A percentile compares a stretch with the other conserved stretches of the same genome.
Evolutionary conservation across 306 rosid genomes (phyloP).

Genomic region (Vigna nakashimae): DNA sequence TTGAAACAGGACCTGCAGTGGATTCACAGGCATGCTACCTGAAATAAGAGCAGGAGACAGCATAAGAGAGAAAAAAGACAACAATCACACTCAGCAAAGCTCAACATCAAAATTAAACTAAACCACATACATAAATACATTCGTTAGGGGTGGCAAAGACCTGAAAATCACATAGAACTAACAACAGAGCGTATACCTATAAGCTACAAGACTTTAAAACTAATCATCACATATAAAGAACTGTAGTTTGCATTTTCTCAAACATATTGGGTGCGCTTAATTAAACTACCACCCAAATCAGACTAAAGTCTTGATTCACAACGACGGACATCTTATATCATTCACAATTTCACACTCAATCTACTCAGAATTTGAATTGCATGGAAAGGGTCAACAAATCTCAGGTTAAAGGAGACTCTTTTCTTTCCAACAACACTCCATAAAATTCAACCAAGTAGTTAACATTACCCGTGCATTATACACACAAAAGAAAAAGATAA

Average conservation of each 20-base stretch:
- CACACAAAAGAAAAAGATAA: background rate
- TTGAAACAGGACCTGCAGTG: constrained; percentile 56
- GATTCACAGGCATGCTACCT: constrained; percentile 69
- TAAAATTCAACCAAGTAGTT: background rate
- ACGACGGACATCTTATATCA: background rate
- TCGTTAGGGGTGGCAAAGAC: too few relatives aligned
- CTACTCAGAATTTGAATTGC: background rate
- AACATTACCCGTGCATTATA: background rate
- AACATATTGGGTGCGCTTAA: background rate
- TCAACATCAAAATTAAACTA: constrained; percentile 4
- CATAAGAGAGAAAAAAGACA: background rate
- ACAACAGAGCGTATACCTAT: background rate
- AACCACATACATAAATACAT: background rate
- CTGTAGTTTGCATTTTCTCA: background rate
- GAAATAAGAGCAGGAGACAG: background rate
- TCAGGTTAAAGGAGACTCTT: background rate
- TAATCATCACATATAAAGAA: background rate
- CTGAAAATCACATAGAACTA: background rate
- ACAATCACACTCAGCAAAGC: constrained; percentile 18
- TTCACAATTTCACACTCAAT: constrained; percentile 5
- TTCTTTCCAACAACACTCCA: background rate
- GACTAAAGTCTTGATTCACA: background rate
- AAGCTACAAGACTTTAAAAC: background rate
- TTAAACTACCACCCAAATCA: background rate
- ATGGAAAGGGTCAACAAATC: background rate